These are phyloP conservation scores for Fusarium neocosmosporiellum DNA, from an alignment of 2,329 filamentous ascomycete genomes.

Conservation along the genomic window DNA sequence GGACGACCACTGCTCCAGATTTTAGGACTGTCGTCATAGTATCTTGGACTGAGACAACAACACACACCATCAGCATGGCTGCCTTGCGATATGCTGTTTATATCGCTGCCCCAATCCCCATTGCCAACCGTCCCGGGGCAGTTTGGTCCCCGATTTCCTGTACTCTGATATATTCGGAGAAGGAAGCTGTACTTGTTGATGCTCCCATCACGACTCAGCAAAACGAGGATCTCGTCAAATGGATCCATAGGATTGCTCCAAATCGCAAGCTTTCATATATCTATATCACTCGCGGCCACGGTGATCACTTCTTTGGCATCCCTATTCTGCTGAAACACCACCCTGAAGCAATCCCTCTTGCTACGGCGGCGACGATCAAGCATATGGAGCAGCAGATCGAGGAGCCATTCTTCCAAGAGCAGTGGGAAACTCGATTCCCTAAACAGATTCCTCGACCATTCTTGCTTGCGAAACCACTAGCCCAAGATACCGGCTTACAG, in stretches of 20 bases:
- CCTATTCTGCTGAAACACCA: background rate
- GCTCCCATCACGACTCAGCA: constrained; percentile 1
- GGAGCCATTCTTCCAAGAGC: background rate
- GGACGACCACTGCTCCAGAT: background rate
- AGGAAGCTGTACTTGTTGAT: constrained; percentile 3
- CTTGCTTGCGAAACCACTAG: background rate
- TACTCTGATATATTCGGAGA: background rate
- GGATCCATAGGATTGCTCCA: constrained; percentile 1
- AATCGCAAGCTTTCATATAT: background rate
- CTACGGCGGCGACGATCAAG: background rate
- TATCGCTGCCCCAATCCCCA: background rate
- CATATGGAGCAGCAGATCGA: constrained; percentile 13
- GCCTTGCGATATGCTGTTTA: background rate
- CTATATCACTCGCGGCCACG: constrained; percentile 10
- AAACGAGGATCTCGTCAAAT: background rate
- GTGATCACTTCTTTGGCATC: constrained; percentile 7
- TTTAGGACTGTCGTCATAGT: background rate
- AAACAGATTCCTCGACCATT: background rate
- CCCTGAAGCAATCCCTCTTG: background rate
- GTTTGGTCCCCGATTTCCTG: constrained; percentile 8
- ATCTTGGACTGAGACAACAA: too few relatives aligned
- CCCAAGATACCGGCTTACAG: background rate
- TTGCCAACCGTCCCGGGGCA: background rate
- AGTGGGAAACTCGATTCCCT: background rate
- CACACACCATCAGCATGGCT: background rate